Conservation (phyloP, 2,329 filamentous ascomycete genomes). For the Phaeomoniella chlamydospora region DNA sequence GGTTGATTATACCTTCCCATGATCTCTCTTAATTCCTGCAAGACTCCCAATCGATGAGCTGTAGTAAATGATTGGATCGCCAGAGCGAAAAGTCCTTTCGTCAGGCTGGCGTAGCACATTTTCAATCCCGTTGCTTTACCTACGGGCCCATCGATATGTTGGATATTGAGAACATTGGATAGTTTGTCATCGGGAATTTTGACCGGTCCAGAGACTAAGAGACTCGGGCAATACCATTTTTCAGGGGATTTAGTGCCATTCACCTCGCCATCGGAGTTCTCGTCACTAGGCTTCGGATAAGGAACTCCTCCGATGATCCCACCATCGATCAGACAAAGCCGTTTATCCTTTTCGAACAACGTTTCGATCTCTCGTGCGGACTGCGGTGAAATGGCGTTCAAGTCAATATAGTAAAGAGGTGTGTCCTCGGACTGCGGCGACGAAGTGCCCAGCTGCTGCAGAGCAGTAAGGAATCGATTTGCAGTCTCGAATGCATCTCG, state of each 20-base stretch:
- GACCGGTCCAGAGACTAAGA: conserved; percentile 32
- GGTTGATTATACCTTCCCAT: conserved; percentile 36
- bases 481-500: conserved; percentile 46
- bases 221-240: conserved; percentile 30
- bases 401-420: conserved; percentile 48
- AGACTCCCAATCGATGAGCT: conserved; percentile 45
- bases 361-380: conserved; percentile 23
- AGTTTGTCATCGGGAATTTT: conserved; percentile 17
- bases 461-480: conserved; percentile 39
- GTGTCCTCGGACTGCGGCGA: too few species aligned
- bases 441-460: too few species aligned
- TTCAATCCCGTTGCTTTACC: conserved; percentile 47
- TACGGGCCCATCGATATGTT: conserved; percentile 34
- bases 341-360: too few species aligned
- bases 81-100: conserved; percentile 53
- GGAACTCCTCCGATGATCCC: conserved; percentile 38
- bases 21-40: conserved; percentile 42
- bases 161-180: conserved; percentile 33
- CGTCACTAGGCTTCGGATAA: conserved; percentile 16
- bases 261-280: too few species aligned
- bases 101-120: conserved; percentile 49
- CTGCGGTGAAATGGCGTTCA: conserved; percentile 51
- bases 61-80: conserved; percentile 59
- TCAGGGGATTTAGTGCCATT: too few species aligned
- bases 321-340: too few species aligned